phyloP scores from a whole-genome alignment of 805 yeast species.

The Kodamaea neixiangensis region DNA sequence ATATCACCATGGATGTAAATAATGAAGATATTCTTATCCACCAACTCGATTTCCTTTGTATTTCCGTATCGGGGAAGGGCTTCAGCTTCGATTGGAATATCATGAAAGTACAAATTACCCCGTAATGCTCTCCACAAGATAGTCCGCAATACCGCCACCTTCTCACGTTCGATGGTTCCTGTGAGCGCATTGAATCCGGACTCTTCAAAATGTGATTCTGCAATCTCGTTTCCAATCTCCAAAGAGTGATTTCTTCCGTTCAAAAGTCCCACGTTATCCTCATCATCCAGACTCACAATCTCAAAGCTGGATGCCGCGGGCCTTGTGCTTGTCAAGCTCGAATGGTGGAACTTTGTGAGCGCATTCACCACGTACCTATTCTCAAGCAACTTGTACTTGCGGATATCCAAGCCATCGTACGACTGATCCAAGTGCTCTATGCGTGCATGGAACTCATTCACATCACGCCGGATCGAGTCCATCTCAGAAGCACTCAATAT shows the following conservation, averaged over 20 bases:
- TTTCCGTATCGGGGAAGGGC: slow-evolving; percentile 17
- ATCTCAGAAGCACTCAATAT: slow-evolving; percentile 2
- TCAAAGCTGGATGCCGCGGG: slow-evolving; percentile 6
- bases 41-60: slow-evolving; percentile 15
- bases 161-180: slow-evolving; percentile 38
- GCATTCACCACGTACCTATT: slow-evolving; percentile 37
- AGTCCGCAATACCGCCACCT: slow-evolving; percentile 38
- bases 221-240: too few species aligned
- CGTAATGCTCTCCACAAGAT: slow-evolving; percentile 46
- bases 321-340: background rate
- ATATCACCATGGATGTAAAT: slow-evolving; percentile 44
- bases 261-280: slow-evolving; percentile 32
- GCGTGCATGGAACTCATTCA: slow-evolving; percentile 28
- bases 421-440: slow-evolving; percentile 41
- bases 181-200: slow-evolving; percentile 34
- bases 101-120: slow-evolving; percentile 45
- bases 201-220: slow-evolving; percentile 15
- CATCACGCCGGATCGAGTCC: slow-evolving; percentile 30
- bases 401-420: slow-evolving; percentile 26
- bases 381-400: slow-evolving; percentile 29
- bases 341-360: slow-evolving; percentile 33
- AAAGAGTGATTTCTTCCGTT: slow-evolving; percentile 11
- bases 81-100: slow-evolving; percentile 31
- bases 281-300: slow-evolving; percentile 19
- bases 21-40: slow-evolving; percentile 38